Base-by-base conservation (phyloP, 306 rosid genomes). In the Vigna trinervia region DNA sequence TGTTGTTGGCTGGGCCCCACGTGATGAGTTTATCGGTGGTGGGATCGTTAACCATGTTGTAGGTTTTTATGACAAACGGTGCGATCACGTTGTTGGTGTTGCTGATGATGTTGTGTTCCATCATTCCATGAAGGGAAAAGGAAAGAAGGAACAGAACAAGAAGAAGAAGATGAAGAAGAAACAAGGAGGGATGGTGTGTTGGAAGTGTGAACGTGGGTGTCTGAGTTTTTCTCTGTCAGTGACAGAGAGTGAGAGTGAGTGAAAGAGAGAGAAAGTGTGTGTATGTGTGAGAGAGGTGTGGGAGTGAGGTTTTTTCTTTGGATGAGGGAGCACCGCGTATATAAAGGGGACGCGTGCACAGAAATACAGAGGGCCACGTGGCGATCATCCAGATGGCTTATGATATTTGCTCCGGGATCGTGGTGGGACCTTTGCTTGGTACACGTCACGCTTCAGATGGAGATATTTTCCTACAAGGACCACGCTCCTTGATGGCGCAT, bases 11-110 rank as follows among this genome's bases (percentile, higher is more conserved):
- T 70, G 85, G 82, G 1, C 97, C 97, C 98, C 98, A 95, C 0
- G 65, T 39, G 78, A 95, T 89, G 51, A 92, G 82, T 14, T 28
- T 63, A 77, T 90, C 97, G 36, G 96, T 88, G 38, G 70, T 12
- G 10, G 93, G 89, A 85, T 95, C 98, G 81, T 85, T 88, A 76
- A 95, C 92, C 95, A 95, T 90, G 85, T 92, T 87, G 32, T 87
- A 95, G 13, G 98, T 92, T 89, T 95, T 95, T 76, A 90, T 57
- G 50, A 95, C 84, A 89, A 95, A 95, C 83, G 97, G 97, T n/a
- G 96, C 90, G 34, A 89, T 69, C 74, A 84, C 77, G 87, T 86
- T 86, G 5, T 30, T 30, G 34, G 34, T 30, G 76, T 79, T 64
- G 39, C 14, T 28, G 47, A 14, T 14, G 26, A 15, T 62, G 28